Conservation (phyloP, 768 basidiomycete genomes). For the Pleurotus tuber-regium region DNA sequence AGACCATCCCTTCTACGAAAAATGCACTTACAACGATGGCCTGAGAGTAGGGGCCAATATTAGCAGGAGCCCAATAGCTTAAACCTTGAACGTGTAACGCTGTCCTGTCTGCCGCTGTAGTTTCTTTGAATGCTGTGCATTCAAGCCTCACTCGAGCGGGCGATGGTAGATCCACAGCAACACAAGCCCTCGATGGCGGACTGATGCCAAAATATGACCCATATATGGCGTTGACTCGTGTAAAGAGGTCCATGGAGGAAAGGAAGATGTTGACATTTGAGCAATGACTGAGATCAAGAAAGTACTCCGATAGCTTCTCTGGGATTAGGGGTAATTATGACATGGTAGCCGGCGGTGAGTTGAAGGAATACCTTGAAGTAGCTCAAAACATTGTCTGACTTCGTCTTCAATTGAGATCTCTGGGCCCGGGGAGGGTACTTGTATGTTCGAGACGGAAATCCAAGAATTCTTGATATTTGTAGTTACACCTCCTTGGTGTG, state of each 20-base stretch:
- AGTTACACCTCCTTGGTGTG: neutral
- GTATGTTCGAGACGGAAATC: constrained; percentile 66
- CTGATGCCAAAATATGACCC: constrained; percentile 82
- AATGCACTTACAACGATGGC: constrained; percentile 65
- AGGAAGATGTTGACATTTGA: constrained; percentile 82
- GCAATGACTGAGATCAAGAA: constrained; percentile 55
- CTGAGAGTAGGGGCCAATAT: constrained; percentile 98
- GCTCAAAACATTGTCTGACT: constrained; percentile 63
- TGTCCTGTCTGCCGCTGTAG: constrained; percentile 43
- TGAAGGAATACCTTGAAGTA: constrained; percentile 50
- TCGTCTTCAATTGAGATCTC: constrained; percentile 63
- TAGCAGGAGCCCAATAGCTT: constrained; percentile 99
- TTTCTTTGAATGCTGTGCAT: constrained; percentile 68
- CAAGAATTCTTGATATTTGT: constrained; percentile 48
- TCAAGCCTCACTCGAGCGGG: constrained; percentile 67
- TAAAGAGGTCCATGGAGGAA: constrained; percentile 79
- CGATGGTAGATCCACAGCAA: constrained; percentile 69
- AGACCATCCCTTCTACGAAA: neutral
- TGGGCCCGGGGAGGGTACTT: constrained; percentile 18
- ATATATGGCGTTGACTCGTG: constrained; percentile 75
- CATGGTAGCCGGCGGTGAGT: neutral
- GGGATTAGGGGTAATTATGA: neutral
- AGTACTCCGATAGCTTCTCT: constrained; percentile 53
- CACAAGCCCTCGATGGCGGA: constrained; percentile 94
- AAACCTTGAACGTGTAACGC: constrained; percentile 92